Evolutionary conservation across 768 basidiomycete genomes (phyloP), one percentile per base, ranked within the genome.

Genomic region (Podaxis sp.): DNA sequence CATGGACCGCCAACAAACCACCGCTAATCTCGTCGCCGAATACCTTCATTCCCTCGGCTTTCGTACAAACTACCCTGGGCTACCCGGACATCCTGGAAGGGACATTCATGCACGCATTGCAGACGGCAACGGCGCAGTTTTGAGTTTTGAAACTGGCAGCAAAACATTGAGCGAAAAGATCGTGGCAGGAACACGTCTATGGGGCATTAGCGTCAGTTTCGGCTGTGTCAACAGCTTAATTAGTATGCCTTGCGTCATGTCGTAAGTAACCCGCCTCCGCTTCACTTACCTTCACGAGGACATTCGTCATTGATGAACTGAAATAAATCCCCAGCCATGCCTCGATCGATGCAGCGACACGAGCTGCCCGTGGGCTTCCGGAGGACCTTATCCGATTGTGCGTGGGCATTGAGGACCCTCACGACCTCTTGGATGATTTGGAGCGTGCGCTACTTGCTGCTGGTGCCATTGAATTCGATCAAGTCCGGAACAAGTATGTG

Each of bases 191-290:
- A 93, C 97, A 15, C 83, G 95, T 58, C 79, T 99, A 28, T 99
- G 96, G 96, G 93, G 96, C 19, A 98, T 99, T 71, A 94, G 91
- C 65, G 97, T 99, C 69, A 95, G 93, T 72, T 99, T 99, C 71
- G 97, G 97, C 36, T 95, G 93, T 67, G 96, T 99, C 64, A 99
- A 99, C 79, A 95, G 93, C 71, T 74, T 99, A 74, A 99, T 99
- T 77, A 95, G 92, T 66, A 98, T 99, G 96, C 97, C 97, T 40
- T 99, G 97, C 74, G 87, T 94, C 69, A 99, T 99, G 97, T 97
- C 95, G 96, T 99, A 75, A 79, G 96, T 91, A 4, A 39, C 39
- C 30, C 12, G 55, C 66, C 59, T 64, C 36, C 48, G 9, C 57
- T 57, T 8, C 44, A 26, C 68, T 59, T 57, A 63, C 63, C 28